phyloP scores from a whole-genome alignment of 768 basidiomycete species.

The Suillus subluteus region DNA sequence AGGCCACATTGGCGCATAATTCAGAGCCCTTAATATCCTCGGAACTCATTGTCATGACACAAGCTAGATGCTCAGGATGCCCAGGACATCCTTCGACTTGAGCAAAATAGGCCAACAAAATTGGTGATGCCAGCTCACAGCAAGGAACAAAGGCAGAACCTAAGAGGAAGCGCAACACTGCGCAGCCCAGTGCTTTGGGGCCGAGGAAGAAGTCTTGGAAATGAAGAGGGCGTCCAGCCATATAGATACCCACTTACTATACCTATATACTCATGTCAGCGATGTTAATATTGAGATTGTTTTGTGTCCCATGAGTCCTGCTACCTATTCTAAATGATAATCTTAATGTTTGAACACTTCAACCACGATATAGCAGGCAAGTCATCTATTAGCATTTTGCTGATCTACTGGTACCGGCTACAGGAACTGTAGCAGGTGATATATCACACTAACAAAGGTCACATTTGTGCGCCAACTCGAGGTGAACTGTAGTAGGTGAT shows the following conservation, averaged over 20 bases:
- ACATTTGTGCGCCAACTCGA: too few species aligned
- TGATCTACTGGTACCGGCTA: too few species aligned
- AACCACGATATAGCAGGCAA: too few species aligned
- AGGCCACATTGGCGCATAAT: too few species aligned
- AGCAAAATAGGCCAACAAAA: background rate
- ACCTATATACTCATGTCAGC: background rate
- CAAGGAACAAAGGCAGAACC: background rate
- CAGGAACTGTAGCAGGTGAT: too few species aligned
- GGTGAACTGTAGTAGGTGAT: too few species aligned
- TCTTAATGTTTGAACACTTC: too few species aligned
- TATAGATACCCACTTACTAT: background rate
- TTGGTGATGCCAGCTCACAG: background rate
- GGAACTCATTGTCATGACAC: background rate
- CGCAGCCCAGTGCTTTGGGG: background rate
- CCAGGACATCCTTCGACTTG: background rate
- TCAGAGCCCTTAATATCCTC: background rate
- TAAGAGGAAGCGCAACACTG: background rate
- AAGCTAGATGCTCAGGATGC: background rate
- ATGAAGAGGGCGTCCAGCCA: background rate
- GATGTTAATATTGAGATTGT: background rate
- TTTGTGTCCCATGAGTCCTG: background rate
- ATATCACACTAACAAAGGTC: too few species aligned
- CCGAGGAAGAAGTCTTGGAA: background rate
- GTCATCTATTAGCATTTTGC: too few species aligned
- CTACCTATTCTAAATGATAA: too few species aligned